Percentiles rank a stretch among this genome's conserved stretches.
Evolutionary conservation across 2,329 filamentous ascomycete genomes (phyloP).

Genomic region (Fusarium paranaense): DNA sequence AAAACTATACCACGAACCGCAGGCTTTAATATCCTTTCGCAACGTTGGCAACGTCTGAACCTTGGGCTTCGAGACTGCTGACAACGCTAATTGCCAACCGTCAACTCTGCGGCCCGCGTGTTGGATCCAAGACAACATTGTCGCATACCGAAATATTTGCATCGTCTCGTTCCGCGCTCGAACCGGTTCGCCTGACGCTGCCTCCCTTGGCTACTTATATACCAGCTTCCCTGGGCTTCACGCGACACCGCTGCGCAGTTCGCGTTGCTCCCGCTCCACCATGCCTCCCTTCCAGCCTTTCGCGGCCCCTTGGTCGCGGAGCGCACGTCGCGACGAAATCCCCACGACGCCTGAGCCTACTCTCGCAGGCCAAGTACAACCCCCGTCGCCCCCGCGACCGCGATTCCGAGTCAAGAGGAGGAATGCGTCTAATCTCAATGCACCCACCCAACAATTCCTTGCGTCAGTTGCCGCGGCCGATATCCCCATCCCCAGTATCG

Average conservation of each 20-base stretch:
- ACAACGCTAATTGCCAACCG: conserved; percentile 20
- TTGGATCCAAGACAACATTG: conserved; percentile 40
- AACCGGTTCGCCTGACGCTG: conserved; percentile 11
- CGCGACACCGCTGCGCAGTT: conserved; percentile 26
- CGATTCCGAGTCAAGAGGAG: conserved; percentile 68
- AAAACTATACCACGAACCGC: conserved; percentile 25
- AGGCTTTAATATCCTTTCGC: conserved; percentile 4
- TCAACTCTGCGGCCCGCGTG: conserved; percentile 12
- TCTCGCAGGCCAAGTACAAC: conserved; percentile 49
- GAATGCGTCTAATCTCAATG: conserved; percentile 63
- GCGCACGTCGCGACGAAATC: conserved; percentile 53
- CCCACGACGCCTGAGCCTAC: conserved; percentile 67
- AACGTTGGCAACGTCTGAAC: conserved; percentile 1
- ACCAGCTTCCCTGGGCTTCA: conserved; percentile 9
- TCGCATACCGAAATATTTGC: conserved; percentile 39
- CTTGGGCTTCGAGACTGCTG: conserved; percentile 8
- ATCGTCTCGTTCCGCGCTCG: conserved; percentile 27
- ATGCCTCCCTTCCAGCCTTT: conserved; percentile 62
- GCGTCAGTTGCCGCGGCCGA: conserved; percentile 75
- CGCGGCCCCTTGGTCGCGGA: conserved; percentile 58
- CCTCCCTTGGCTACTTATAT: conserved; percentile 32
- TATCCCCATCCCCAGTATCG: conserved; percentile 73
- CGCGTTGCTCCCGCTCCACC: conserved; percentile 40
- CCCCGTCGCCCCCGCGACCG: conserved; percentile 64
- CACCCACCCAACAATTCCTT: conserved; percentile 74